A percentile compares a stretch with the other conserved stretches of the same genome.
These are phyloP conservation scores for Kregervanrija pseudodelftensis DNA, from an alignment of 805 yeast genomes.

Conservation along the genomic window DNA sequence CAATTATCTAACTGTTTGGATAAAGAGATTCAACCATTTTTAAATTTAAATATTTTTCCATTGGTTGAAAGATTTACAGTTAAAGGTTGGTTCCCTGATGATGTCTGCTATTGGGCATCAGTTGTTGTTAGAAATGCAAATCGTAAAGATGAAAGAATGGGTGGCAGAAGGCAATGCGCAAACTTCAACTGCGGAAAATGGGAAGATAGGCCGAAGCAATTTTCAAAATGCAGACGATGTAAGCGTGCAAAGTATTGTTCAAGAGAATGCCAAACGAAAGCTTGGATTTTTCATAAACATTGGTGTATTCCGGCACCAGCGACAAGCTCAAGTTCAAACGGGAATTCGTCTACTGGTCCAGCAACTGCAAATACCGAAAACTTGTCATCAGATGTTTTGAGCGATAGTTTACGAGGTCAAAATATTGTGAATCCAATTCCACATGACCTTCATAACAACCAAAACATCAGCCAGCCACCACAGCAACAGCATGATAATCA, in stretches of 20 bases:
- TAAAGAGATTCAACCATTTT: slow-evolving; percentile 33
- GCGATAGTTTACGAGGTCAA: too few species aligned
- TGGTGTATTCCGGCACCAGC: slow-evolving; percentile 62
- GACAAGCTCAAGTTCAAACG: slow-evolving; percentile 6
- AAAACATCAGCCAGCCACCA: background rate
- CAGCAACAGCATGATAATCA: too few species aligned
- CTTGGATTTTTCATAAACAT: slow-evolving; percentile 89
- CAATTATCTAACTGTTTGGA: slow-evolving; percentile 20
- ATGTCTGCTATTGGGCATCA: slow-evolving; percentile 93
- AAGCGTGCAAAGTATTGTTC: slow-evolving; percentile 94
- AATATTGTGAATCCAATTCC: background rate
- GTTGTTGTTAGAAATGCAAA: slow-evolving; percentile 97
- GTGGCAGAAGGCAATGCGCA: slow-evolving; percentile 94
- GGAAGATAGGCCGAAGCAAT: slow-evolving; percentile 86
- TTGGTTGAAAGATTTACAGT: slow-evolving; percentile 86
- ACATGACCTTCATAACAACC: background rate
- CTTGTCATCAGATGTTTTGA: too few species aligned
- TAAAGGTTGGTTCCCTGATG: slow-evolving; percentile 55
- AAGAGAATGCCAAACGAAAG: slow-evolving; percentile 80
- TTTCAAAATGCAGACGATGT: slow-evolving; percentile 91
- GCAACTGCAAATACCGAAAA: too few species aligned
- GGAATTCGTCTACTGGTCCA: slow-evolving; percentile 2
- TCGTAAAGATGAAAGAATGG: slow-evolving; percentile 76
- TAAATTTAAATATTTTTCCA: slow-evolving; percentile 69
- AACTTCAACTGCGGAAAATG: slow-evolving; percentile 88